phyloP scores from a whole-genome alignment of 2,329 filamentous ascomycete genomes.

The Remersonia thermophila region DNA sequence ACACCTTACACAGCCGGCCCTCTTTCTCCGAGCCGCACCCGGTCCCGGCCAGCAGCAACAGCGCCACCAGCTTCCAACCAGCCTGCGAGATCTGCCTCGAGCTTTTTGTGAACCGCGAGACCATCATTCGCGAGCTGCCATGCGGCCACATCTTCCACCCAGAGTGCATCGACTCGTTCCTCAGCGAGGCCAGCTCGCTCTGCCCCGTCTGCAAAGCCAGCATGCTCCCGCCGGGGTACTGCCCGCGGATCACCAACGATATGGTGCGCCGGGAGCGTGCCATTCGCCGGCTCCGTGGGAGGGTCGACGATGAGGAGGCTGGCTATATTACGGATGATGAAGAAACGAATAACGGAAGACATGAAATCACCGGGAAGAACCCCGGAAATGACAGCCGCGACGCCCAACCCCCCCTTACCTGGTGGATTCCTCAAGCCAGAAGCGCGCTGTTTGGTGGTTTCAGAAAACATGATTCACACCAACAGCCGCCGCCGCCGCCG shows the following conservation, averaged over 20 bases:
- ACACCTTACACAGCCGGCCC: too few species aligned
- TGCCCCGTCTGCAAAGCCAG: conserved; percentile 86
- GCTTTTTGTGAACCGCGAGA: conserved; percentile 56
- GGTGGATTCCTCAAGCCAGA: too few species aligned
- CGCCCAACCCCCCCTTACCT: too few species aligned
- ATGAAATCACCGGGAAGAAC: too few species aligned
- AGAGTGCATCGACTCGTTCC: conserved; percentile 78
- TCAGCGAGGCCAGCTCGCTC: conserved; percentile 66
- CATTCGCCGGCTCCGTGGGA: conserved; percentile 47
- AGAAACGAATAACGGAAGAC: not conserved
- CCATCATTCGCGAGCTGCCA: conserved; percentile 70
- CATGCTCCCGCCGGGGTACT: conserved; percentile 58
- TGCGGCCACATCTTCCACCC: conserved; percentile 92
- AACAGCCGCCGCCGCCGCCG: too few species aligned
- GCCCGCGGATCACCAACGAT: conserved; percentile 62
- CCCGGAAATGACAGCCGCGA: too few species aligned
- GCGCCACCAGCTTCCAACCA: conserved; percentile 39
- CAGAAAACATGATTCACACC: too few species aligned
- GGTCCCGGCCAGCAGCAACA: too few species aligned
- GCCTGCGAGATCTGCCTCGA: conserved; percentile 85
- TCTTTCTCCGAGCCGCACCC: too few species aligned
- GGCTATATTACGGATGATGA: conserved; percentile 16
- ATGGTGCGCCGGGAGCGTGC: conserved; percentile 77
- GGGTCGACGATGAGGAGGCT: conserved; percentile 32
- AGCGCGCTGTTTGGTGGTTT: too few species aligned